phyloP scores from a whole-genome alignment of 768 basidiomycete genomes.

The Infundibulicybe gibba region DNA sequence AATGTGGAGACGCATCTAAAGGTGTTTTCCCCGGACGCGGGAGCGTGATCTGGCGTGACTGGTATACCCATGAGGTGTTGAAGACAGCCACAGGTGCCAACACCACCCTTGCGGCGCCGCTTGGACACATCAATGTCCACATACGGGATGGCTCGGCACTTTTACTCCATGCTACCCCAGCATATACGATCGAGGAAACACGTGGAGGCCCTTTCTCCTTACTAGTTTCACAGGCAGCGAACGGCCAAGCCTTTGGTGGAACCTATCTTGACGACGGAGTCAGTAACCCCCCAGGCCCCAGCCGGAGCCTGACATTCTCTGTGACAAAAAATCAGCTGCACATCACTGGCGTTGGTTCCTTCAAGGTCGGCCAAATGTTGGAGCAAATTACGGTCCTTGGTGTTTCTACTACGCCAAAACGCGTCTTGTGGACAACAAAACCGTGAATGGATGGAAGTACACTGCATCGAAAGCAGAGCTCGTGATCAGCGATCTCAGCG shows the following conservation, averaged over 20 bases:
- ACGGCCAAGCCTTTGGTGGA: slow-evolving; percentile 50
- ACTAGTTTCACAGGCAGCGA: slow-evolving; percentile 48
- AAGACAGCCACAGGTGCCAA: slow-evolving; percentile 34
- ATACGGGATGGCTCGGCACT: slow-evolving; percentile 67
- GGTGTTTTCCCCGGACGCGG: slow-evolving; percentile 67
- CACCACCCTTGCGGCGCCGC: slow-evolving; percentile 59
- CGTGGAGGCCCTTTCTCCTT: slow-evolving; percentile 58
- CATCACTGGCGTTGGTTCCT: slow-evolving; percentile 35
- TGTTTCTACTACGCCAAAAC: slow-evolving; percentile 31
- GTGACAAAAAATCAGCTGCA: slow-evolving; percentile 29
- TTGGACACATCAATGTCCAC: slow-evolving; percentile 75
- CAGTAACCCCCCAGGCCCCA: slow-evolving; percentile 53
- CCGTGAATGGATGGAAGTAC: slow-evolving; percentile 35
- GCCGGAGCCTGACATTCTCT: slow-evolving; percentile 42
- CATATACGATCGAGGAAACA: slow-evolving; percentile 68
- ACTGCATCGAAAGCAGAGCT: slow-evolving; percentile 33
- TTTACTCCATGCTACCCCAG: slow-evolving; percentile 58
- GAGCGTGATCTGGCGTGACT: slow-evolving; percentile 62
- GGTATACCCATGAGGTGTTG: slow-evolving; percentile 63
- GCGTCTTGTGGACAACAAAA: slow-evolving; percentile 36
- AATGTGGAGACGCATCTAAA: slow-evolving; percentile 14
- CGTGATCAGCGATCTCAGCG: slow-evolving; percentile 28
- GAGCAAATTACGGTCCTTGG: slow-evolving; percentile 58
- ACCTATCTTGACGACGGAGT: slow-evolving; percentile 73
- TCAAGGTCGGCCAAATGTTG: slow-evolving; percentile 43